Base-by-base conservation (phyloP, 2,329 filamentous ascomycete genomes). In the Neophaeococcomyces aloes region DNA sequence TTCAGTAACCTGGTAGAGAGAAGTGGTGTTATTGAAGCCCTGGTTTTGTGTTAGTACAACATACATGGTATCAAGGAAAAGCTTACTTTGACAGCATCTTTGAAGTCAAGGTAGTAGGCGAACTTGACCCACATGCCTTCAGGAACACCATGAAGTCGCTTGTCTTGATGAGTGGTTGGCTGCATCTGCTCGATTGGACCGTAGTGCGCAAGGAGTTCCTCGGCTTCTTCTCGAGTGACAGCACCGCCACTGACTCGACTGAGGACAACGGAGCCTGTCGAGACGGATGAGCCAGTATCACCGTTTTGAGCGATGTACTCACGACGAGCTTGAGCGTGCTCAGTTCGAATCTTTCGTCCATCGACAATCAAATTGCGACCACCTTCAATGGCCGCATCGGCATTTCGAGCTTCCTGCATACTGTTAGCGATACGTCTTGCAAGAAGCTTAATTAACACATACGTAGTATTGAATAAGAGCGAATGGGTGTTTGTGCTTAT, bases 401-500 rank as follows among this genome's bases (percentile, higher is more conserved):
- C 63, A 49, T 55, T 48, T 29, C 59, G 52, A 6, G 56, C 43
- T 15, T 50, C 53, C 54, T 63, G 39, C 38, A 45, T 14, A 18
- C 29, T 23, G 17, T 55, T 19, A 53, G 48, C 42, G 32, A 43
- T 30, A 7, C 3, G n/a, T 17, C 27, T 17, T 7, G 25, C 14
- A 15, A 17, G 11, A 14, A 14, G 7, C 13, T 7, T 14, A 3
- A 29, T n/a, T 14, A 14, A 32, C 27, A 33, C 53, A 42, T 51
- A 61, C 62, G 48, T 65, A 57, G 46, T 62, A 66, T 44, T 65
- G 63, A 17, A 65, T 56, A 54, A 65, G 62, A 11, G 57, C 64
- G 29, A 56, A 59, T 1, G 62, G 61, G 11, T 65, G 53, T 8
- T 53, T 57, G 41, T 60, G 58, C 31, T 51, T 54, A 48, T 64